Conservation (phyloP, 148 eudicot genomes). For the Talinum fruticosum region DNA sequence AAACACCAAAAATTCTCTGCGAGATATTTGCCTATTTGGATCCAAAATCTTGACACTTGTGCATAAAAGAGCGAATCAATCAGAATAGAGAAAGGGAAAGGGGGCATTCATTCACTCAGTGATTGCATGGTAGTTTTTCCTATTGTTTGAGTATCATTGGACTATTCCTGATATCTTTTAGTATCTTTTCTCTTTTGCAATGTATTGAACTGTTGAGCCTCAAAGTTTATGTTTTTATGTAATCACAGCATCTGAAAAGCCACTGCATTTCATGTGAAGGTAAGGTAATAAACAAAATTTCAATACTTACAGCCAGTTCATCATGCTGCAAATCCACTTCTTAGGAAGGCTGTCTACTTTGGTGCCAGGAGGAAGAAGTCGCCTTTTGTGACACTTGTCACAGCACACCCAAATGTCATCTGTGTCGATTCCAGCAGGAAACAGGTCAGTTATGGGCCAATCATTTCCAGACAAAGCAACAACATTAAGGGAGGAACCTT, state of each 20-base stretch:
- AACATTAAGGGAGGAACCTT: conserved; percentile 31
- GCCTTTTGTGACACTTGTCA: conserved; percentile 77
- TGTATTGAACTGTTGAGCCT: too few species aligned
- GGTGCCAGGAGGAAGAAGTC: conserved; percentile 81
- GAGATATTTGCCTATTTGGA: not conserved
- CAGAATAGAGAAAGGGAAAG: too few species aligned
- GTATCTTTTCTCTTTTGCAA: too few species aligned
- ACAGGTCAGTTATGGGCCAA: conserved; percentile 41
- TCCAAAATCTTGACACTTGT: not conserved
- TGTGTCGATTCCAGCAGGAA: conserved; percentile 34
- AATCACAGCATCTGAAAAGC: not conserved
- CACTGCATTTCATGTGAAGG: not conserved
- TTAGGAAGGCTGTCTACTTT: conserved; percentile 67
- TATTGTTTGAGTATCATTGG: too few species aligned
- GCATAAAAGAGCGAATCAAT: too few species aligned
- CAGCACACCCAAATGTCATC: conserved; percentile 78
- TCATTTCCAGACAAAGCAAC: conserved; percentile 36
- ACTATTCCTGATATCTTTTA: too few species aligned
- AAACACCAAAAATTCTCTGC: not conserved
- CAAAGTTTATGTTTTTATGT: too few species aligned
- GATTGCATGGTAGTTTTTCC: too few species aligned
- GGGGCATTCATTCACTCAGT: too few species aligned
- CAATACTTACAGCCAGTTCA: conserved; percentile 87
- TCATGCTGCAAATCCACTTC: conserved; percentile 82
- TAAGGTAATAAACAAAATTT: not conserved